Evolutionary conservation across 2,329 filamentous ascomycete species (phyloP).

Genomic region (Didymosphaeria variabile): DNA sequence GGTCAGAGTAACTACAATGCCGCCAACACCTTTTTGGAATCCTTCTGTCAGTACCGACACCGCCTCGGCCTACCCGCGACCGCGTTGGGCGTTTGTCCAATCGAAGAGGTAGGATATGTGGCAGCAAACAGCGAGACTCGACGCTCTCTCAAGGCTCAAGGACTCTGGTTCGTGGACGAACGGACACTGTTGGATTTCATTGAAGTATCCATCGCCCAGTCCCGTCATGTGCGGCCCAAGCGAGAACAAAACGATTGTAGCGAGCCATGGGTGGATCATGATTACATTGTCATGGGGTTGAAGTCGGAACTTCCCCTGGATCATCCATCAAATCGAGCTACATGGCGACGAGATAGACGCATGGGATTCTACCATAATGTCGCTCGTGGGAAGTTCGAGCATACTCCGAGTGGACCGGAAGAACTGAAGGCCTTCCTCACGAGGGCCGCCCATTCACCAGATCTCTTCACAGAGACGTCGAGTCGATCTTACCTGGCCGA

Average conservation of each 20-base stretch:
- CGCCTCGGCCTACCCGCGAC: slow-evolving; percentile 50
- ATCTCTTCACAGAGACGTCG: not conserved
- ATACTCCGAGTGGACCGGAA: no score
- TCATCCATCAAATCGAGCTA: not conserved
- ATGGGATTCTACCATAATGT: no score
- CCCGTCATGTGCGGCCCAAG: no score
- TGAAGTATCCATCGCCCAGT: no score
- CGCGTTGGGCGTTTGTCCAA: slow-evolving; percentile 38
- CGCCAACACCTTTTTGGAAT: slow-evolving; percentile 49
- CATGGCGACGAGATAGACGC: not conserved
- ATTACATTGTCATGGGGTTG: slow-evolving; percentile 6
- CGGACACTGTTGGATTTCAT: not conserved
- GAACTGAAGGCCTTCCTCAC: no score
- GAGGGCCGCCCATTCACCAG: no score
- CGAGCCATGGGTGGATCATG: not conserved
- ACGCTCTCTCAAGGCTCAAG: not conserved
- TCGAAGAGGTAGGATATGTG: slow-evolving; percentile 53
- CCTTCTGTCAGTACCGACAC: slow-evolving; percentile 48
- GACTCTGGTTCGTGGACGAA: not conserved
- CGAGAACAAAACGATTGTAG: no score
- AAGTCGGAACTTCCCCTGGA: not conserved
- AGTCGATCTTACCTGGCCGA: slow-evolving; percentile 22
- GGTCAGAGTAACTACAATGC: slow-evolving; percentile 25
- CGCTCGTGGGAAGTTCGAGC: no score
- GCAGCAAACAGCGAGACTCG: not conserved